Base-by-base conservation (phyloP, 1,139 yeast species). In the Hemisphaericaspora lyxosophila region DNA sequence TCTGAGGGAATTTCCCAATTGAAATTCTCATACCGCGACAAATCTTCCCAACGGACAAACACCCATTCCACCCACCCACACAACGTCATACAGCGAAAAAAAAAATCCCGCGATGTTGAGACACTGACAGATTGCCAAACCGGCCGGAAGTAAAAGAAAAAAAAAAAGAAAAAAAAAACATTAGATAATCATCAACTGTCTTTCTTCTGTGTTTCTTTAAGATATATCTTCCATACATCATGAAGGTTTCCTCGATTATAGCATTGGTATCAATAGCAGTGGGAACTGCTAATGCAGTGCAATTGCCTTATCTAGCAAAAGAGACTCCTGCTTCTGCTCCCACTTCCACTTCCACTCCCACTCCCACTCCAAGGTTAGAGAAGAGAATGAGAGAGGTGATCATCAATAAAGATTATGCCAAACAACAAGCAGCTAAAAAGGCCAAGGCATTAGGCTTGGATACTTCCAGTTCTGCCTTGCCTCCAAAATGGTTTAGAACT, bases 401-500 rank as follows among this genome's bases (percentile, higher is more conserved):
- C 33, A 54, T 70, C 30, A 67, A 71, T 45, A 67, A 70, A 36
- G 69, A 70, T 8, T 72, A 71, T 52, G 50, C 62, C 25, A 59
- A 64, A 36, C 50, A 56, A 15, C 63, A 64, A 47, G 39, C 40
- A 42, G 36, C 48, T 16, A 35, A 41, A 29, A 30, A 39, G 13
- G 36, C 48, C 8, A 39, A 51, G 2, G 35, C 46, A 1, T 13
- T 28, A 16, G 31, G 31, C 2, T 8, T 18, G 7, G 43, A 40
- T 3, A 41, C 64, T 2, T 30, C 46, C 11, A 34, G 38, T 7
- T 27, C 20, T 2, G 38, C 34, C 2, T 39, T 42, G 0, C 81
- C 79, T 8, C 67, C 68, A 38, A 82, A 89, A 4, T 88, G 96
- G 96, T 43, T 75, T 9, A 74, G 95, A 53, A 86, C 95, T 0